Evolutionary conservation across 2,329 filamentous ascomycete genomes (phyloP), one percentile per base, ranked within the genome.

Genomic region (Ciborinia camelliae): DNA sequence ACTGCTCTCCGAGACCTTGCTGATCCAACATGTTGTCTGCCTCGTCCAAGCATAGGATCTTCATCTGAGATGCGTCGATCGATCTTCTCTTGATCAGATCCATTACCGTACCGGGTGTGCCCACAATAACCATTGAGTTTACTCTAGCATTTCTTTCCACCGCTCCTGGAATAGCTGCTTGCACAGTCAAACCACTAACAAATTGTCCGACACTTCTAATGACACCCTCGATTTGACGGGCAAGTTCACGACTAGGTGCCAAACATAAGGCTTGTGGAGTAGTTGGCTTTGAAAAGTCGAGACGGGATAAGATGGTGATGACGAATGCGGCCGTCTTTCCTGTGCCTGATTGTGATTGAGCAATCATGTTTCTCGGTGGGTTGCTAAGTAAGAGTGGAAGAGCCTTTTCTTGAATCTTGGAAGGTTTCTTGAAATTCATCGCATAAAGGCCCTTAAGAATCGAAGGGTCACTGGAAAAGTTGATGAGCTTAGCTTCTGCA

Each of bases 11-110:
- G 63, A 99, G 82, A 60, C 95, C 94, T 78, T 97, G 92, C 78
- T 94, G 90, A 75, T 98, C 95, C 66, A 99, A 81, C 95, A 99
- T 99, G 80, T 97, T 98, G 80, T 99, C 95, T 65, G 95, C 95
- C 80, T 99, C 95, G 74, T 99, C 95, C 62, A 99, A 84, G 64
- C 97, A 94, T 67, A 99, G 84, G 10, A 96, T 85, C 76, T 87
- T 91, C 71, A 99, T 81, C 65, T 87, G 79, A 23, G 83, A 85
- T 0, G 86, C 78, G 71, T 96, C 86, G 69, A 99, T 84, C 73
- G 90, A 84, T 70, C 87, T 84, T 72, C 88, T 87, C 73, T 89
- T 88, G 73, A 97, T 89, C 72, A 95, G 82, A 74, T 98, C 95
- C 81, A 90, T 89, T 57, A 95, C 91, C 0, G 94, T 98, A 63